Base-by-base conservation (phyloP, 371 early-diverging fungal genomes). In the Neoconidiobolus thromboides region DNA sequence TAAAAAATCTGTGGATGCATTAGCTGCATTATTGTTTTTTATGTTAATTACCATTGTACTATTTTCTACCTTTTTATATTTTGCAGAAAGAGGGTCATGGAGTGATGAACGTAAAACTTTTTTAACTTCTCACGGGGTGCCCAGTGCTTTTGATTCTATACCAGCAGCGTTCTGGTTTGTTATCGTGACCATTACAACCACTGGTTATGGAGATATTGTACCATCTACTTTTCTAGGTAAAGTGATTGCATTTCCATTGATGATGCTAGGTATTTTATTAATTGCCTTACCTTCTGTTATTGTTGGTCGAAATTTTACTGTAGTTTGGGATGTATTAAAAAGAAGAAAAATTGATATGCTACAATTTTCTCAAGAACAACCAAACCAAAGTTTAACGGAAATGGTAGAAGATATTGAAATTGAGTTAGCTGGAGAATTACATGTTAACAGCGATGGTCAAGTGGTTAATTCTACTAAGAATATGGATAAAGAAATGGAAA, bases 261-360 rank as follows among this genome's bases (percentile, higher is more conserved):
- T 90, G 87, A 77, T 87, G 73, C 82, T 82, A 53, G 87, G 87
- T 55, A 81, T 89, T 14, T 59, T 89, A 75, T 65, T 88, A 52
- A 90, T 90, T 67, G 87, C 90, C 0, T 62, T 90, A 57, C 90
- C 90, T 6, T 88, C 89, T 41, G 89, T 90, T 60, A 87, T 90
- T 65, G 82, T 90, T 42, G 90, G 90, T 12, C 75, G 90, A 48
- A 86, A 88, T 64, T 90, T 87, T 65, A 86, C 88, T 0, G 72
- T 85, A 47, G 89, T 89, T 26, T 89, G 87, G 87, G 87, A 89
- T 61, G 76, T 80, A 3, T 79, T 85, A 80, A 72, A 80, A 48
- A 67, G 15, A 1, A 37, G 48, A 26, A 26, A 26, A 26, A 26
- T 26, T 26, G 26, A 26, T 26, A 26, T 26, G 26, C 26, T 26